phyloP scores from a whole-genome alignment of 192 early-diverging fungal genomes.

The Gigaspora rosea region DNA sequence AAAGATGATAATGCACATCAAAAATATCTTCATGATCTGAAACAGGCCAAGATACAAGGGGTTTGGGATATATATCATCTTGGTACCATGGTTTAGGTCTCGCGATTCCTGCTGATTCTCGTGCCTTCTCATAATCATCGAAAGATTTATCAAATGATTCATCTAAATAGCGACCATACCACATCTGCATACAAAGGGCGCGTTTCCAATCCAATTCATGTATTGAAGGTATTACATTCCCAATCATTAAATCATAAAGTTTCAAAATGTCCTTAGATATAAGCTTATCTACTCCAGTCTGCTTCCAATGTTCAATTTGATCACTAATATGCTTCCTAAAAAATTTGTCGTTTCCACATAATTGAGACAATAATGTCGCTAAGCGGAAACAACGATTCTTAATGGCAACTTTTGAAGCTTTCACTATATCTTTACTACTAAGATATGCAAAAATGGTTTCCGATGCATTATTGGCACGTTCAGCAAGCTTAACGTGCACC shows the following conservation, averaged over 20 bases:
- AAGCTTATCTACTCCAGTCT: constrained; percentile 35
- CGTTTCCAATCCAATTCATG: constrained; percentile 66
- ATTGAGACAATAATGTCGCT: constrained; percentile 77
- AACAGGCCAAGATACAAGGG: constrained; percentile 9
- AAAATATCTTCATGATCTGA: constrained; percentile 30
- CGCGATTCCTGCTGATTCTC: constrained; percentile 33
- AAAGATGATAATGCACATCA: constrained; percentile 77
- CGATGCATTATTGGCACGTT: constrained; percentile 35
- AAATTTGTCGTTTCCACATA: constrained; percentile 60
- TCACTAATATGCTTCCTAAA: constrained; percentile 39
- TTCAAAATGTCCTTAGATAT: constrained; percentile 41
- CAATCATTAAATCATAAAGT: constrained; percentile 60
- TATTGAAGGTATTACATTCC: constrained; percentile 41
- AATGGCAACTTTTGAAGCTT: constrained; percentile 67
- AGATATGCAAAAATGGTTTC: constrained; percentile 53
- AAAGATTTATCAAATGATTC: constrained; percentile 38
- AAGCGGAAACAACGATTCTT: constrained; percentile 65
- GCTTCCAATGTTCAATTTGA: constrained; percentile 47
- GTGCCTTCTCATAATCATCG: constrained; percentile 34
- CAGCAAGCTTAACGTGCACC: constrained; percentile 40
- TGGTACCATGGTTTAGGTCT: constrained; percentile 45
- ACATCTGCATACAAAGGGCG: constrained; percentile 61
- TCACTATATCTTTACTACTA: constrained; percentile 43
- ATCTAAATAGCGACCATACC: constrained; percentile 56
- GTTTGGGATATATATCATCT: constrained; percentile 2